These are phyloP conservation scores for Bathelium albidoporum DNA, from an alignment of 495 filamentous ascomycete genomes.

Conservation along the genomic window DNA sequence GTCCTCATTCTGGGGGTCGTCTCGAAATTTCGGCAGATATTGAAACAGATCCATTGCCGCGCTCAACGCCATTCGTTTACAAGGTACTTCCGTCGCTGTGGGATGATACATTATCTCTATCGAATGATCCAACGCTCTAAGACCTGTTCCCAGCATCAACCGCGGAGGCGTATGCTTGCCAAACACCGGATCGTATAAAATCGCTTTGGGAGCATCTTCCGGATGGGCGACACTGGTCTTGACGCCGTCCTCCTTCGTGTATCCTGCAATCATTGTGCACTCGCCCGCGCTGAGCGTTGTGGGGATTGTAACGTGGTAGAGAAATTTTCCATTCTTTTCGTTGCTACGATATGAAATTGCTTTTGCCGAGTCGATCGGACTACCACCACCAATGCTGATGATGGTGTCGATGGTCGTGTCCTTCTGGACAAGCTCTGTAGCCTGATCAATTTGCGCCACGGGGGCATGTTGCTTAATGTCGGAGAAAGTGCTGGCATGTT, in stretches of 20 bases:
- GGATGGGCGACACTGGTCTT: slow-evolving; percentile 33
- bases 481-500: slow-evolving; percentile 37
- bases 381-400: slow-evolving; percentile 39
- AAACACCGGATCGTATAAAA: slow-evolving; percentile 39
- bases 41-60: slow-evolving; percentile 34
- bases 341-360: slow-evolving; percentile 35
- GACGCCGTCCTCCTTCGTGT: slow-evolving; percentile 31
- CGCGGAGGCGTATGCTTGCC: slow-evolving; percentile 33
- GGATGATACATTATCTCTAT: slow-evolving; percentile 42
- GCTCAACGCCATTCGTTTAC: slow-evolving; percentile 28
- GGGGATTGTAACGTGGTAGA: slow-evolving; percentile 40
- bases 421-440: slow-evolving; percentile 31
- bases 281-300: slow-evolving; percentile 41
- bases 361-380: slow-evolving; percentile 41
- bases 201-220: slow-evolving; percentile 29
- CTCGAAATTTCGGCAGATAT: slow-evolving; percentile 35
- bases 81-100: slow-evolving; percentile 37
- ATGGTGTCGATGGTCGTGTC: slow-evolving; percentile 38
- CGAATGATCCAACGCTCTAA: slow-evolving; percentile 41
- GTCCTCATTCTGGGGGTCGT: slow-evolving; percentile 33
- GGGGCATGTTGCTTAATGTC: slow-evolving; percentile 40
- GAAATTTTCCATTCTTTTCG: slow-evolving; percentile 32
- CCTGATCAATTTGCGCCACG: slow-evolving; percentile 36
- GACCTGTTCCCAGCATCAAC: slow-evolving; percentile 36
- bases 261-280: slow-evolving; percentile 36